Base-by-base conservation (phyloP, 169 alveolate species). In the Babesia ovis region DNA sequence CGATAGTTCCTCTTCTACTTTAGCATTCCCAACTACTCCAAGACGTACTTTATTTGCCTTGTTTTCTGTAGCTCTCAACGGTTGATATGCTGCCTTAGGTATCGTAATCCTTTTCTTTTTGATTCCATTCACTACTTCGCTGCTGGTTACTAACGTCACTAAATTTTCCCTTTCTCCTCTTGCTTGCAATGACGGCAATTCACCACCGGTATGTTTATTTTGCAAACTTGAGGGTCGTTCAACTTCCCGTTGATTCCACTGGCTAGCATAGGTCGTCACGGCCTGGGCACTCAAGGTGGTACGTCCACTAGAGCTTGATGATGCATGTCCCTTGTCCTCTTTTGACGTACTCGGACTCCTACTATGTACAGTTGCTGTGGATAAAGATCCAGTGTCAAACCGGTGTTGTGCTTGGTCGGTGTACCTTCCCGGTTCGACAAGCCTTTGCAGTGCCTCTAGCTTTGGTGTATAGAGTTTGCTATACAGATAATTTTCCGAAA, bases 401-500 rank as follows among this genome's bases (percentile, higher is more conserved):
- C 53, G 0, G 5, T 29, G 34, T 8, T 31, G n/a, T 16, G 51
- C 51, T 16, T 16, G n/a, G 34, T 18, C 45, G 39, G 53, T 23
- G 54, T 53, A 75, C 35, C 31, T 66, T 0, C 85, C 79, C 3
- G 86, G 86, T 39, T 77, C 86, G 18, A 77, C 86, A 0, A 77
- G 74, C 41, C 81, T 54, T 41, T 77, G 81, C 62, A 77, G 66
- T 5, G 86, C 79, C 57, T 77, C 86, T 12, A 77, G 58, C 59
- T 68, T 66, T 14, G 86, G 86, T 25, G 79, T 68, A 56, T 56
- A 77, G 18, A 67, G 45, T 29, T 68, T 77, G 68, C 86, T 77
- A 77, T 77, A 27, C 3, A 77, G 73, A 35, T 56, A 67, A 39
- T 57, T 67, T 50, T 77, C 75, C 3, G 86, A 66, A n/a, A 77